These are phyloP conservation scores for Penicillium manginii DNA, from an alignment of 495 filamentous ascomycete species.

Conservation along the genomic window DNA sequence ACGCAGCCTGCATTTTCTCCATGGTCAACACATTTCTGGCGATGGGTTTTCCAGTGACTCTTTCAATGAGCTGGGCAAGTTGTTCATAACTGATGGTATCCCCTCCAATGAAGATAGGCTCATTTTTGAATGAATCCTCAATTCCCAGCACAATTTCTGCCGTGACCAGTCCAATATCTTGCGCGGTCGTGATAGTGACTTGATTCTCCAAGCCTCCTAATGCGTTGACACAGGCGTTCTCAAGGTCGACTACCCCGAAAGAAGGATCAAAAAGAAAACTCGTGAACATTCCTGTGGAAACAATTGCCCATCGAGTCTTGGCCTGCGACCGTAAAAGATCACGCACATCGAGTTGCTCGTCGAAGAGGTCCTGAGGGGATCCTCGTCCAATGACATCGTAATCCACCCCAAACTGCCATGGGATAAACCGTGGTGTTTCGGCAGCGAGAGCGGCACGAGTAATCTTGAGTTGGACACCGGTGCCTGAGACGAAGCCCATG, in stretches of 20 bases:
- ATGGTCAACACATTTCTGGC: slow-evolving; percentile 49
- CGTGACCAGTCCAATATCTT: slow-evolving; percentile 61
- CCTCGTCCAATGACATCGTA: slow-evolving; percentile 62
- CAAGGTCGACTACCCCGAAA: slow-evolving; percentile 58
- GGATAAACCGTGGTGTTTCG: slow-evolving; percentile 50
- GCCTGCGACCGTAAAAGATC: slow-evolving; percentile 51
- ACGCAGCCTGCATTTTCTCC: slow-evolving; percentile 38
- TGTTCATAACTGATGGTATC: slow-evolving; percentile 60
- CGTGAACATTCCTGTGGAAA: slow-evolving; percentile 67
- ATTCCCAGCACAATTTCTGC: slow-evolving; percentile 51
- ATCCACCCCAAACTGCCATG: slow-evolving; percentile 71
- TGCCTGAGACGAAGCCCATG: slow-evolving; percentile 55
- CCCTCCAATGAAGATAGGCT: slow-evolving; percentile 55
- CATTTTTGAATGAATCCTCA: slow-evolving; percentile 21
- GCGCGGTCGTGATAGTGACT: slow-evolving; percentile 59
- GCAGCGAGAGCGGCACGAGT: slow-evolving; percentile 54
- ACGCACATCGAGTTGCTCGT: slow-evolving; percentile 63
- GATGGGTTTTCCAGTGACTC: slow-evolving; percentile 42
- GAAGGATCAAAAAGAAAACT: slow-evolving; percentile 61
- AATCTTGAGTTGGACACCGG: slow-evolving; percentile 56
- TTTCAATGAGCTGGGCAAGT: slow-evolving; percentile 54
- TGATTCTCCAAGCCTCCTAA: slow-evolving; percentile 59
- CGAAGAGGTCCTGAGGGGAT: slow-evolving; percentile 60
- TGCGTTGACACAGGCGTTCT: slow-evolving; percentile 43
- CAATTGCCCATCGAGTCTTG: slow-evolving; percentile 56